Evolutionary conservation across 805 yeast species (phyloP), one percentile per base, ranked within the genome.

Genomic region (Metschnikowia cubensis): DNA sequence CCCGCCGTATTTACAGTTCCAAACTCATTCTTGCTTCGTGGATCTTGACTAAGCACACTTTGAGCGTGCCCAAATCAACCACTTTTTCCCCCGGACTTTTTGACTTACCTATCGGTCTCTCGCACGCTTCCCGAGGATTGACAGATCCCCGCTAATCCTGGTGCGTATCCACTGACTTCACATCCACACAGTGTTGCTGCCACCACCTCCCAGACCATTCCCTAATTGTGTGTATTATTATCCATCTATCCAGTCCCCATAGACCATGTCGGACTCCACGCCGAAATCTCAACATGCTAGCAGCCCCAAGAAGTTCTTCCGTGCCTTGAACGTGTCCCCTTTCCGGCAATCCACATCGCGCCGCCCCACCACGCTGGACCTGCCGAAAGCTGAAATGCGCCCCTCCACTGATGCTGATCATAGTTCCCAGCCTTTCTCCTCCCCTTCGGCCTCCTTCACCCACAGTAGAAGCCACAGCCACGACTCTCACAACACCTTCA

Each of bases 231-330:
- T 39, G 42, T 39, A 39, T 39, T 39, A 39, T 22, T 29, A 39
- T 18, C 34, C 8, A 39, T 6, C 31, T 17, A 18, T 17, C 14
- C 35, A 33, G 22, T 11, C 8, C 21, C 13, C 25, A 13, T 13
- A 5, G 3, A 39, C 39, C 25, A 48, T 46, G 48, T 36, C 46
- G 17, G 47, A 45, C 10, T 11, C 42, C 45, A 40, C 33, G 35
- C 31, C 43, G 13, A 47, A 47, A 2, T 22, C 40, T 3, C 46
- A 43, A 15, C 46, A n/a, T 13, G 15, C 48, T n/a, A 34, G 51
- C n/a, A 57, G 61, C 44, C 61, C 61, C 35, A 52, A 51, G 46
- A 53, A 50, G 46, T 57, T 57, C 43, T 56, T 57, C 41, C 48
- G 54, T 4, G 54, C 50, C 8, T 50, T 57, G 42, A 47, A 52